Base-by-base conservation (phyloP, 2,329 filamentous ascomycete genomes). In the Balansia obtecta region DNA sequence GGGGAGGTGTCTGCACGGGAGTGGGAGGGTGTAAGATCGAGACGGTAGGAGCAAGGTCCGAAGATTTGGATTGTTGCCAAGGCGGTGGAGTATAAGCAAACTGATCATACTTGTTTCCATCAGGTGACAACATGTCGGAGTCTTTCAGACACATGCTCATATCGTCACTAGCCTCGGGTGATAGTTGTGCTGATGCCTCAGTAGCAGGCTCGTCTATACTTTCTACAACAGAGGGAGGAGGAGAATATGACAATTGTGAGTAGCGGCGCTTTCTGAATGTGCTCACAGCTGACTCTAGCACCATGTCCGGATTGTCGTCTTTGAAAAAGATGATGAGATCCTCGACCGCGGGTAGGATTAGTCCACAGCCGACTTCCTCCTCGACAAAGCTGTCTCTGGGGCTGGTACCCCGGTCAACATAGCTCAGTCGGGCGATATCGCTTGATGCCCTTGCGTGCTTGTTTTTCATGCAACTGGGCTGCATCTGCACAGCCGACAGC, bases 321-420 rank as follows among this genome's bases (percentile, higher is more conserved):
- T 70, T 73, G 50, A 83, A 71, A 44, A 76, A 68, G 22, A 84
- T 66, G 2, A 82, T 68, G 1, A 82, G 58, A 53, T 83, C 75
- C 57, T 83, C 80, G 0, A 68, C 57, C 41, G 79, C 62, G 0
- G 75, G 71, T 20, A 83, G 65, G 0, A 79, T 68, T 1, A 74
- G 66, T 34, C 69, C 64, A 39, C 71, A 70, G 0, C 59, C 43
- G 3, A 30, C 49, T 15, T 58, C 52, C 9, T 61, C 50, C 8
- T 52, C 40, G 13, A 53, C 27, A 13, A 27, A 27, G 27, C 60
- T 50, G 2, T 64, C 56, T 7, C 59, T 60, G 1, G 64, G 62
- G 57, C 73, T 68, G 0, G 66, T 68, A 13, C 69, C 70, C 10
- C 64, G 63, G 54, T 74, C 68, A 16, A 70, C 61, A 49, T 69